Base-by-base conservation (phyloP, 139 green algal species). In the Astrephomene gubernaculifera region DNA sequence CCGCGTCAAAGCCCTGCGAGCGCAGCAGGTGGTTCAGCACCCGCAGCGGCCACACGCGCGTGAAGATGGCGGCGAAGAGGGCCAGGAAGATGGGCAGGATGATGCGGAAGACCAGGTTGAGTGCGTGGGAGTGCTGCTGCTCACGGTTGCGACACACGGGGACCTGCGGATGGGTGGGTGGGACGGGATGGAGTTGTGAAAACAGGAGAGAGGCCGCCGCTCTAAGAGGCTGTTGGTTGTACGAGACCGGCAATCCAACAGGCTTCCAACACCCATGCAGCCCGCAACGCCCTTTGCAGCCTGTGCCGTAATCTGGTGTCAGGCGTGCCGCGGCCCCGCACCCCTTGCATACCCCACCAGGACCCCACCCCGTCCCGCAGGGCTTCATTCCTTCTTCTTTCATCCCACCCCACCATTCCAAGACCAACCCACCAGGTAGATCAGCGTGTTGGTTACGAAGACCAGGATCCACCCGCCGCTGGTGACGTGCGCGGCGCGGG, bases 81-180 rank as follows among this genome's bases (percentile, higher is more conserved):
- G 21, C 41, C 35, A 86, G 57, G 65, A 68, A 69, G 61, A 86
- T 86, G 64, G 79, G 79, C 12, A 86, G 79, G 79, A 86, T 86
- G 65, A 86, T 86, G 27, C 79, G 79, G 65, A 86, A 86, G 10
- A 69, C 27, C 35, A 86, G 79, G 64, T 86, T 86, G 35, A 86
- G 49, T 1, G 79, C 35, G 65, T 69, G 8, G 35, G 2, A 39
- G 79, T 86, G 79, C 4, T 79, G 25, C 5, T 4, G 10, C 0
- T 69, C 14, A 1, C 57, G 33, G 44, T 27, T 36, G 31, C 27
- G 27, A 38, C 79, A 86, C 35, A 86, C 33, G 33, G 79, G 79
- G 27, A 64, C 41, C 76, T 83, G 39, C 9, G 38, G 38, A 10
- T 17, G 38, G 38, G n/a, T n/a, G 39, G 8, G 69, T 25, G 36